These are phyloP conservation scores for Inosperma sp. DNA, from an alignment of 768 basidiomycete genomes.

Conservation along the genomic window DNA sequence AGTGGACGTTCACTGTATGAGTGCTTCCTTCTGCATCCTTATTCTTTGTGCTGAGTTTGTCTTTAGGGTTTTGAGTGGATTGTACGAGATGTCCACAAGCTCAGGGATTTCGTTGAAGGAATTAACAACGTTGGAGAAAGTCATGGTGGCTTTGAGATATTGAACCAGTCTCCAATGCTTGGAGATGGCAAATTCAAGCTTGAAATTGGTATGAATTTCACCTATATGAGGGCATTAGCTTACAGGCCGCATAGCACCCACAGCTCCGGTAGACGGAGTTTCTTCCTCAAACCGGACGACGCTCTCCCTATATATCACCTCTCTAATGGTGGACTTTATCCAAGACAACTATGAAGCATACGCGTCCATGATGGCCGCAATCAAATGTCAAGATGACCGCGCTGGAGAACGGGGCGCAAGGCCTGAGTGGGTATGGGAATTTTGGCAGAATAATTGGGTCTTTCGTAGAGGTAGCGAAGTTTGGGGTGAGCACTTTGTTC, in stretches of 20 bases:
- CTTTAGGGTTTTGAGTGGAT: slow-evolving; percentile 70
- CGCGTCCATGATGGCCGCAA: slow-evolving; percentile 67
- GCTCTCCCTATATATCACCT: slow-evolving; percentile 63
- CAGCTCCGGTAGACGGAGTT: slow-evolving; percentile 19
- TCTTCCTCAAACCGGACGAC: slow-evolving; percentile 31
- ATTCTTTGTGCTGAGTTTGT: neutral
- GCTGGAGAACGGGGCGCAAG: slow-evolving; percentile 59
- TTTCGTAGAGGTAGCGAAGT: slow-evolving; percentile 70
- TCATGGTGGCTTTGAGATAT: slow-evolving; percentile 50
- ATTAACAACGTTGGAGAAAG: slow-evolving; percentile 25
- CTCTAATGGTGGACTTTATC: slow-evolving; percentile 57
- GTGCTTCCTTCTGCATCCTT: neutral
- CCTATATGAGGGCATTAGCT: slow-evolving; percentile 5
- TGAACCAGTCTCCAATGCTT: slow-evolving; percentile 60
- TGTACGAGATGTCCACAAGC: slow-evolving; percentile 51
- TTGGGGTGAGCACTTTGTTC: slow-evolving; percentile 48
- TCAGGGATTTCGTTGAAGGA: slow-evolving; percentile 56
- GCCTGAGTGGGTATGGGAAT: slow-evolving; percentile 71
- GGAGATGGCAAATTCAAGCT: slow-evolving; percentile 71
- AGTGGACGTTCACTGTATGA: slow-evolving; percentile 62
- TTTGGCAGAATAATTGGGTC: slow-evolving; percentile 65
- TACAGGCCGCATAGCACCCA: slow-evolving; percentile 18
- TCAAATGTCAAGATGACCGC: slow-evolving; percentile 60
- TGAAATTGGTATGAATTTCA: slow-evolving; percentile 50
- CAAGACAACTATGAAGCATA: slow-evolving; percentile 55